phyloP scores from a whole-genome alignment of 1,284 basidiomycete species.

The Kwoniella shivajii region DNA sequence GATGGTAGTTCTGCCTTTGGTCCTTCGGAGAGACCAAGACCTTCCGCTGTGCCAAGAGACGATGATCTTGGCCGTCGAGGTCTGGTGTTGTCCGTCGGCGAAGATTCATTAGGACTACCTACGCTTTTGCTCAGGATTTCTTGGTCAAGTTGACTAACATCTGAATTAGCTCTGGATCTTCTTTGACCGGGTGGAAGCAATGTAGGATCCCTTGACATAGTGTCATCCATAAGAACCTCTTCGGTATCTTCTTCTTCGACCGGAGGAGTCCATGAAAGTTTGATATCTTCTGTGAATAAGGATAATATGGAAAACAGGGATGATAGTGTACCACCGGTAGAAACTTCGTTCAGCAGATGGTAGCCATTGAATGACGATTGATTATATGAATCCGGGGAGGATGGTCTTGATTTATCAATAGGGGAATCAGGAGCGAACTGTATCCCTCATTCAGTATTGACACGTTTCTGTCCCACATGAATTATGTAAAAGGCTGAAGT shows the following conservation, averaged over 20 bases:
- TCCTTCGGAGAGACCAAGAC: neutral
- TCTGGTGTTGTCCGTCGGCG: neutral
- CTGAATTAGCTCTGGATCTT: constrained; percentile 45
- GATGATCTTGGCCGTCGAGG: constrained; percentile 9
- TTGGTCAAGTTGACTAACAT: constrained; percentile 50
- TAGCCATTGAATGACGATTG: constrained; percentile 73
- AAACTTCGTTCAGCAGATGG: constrained; percentile 89
- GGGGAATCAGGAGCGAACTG: constrained; percentile 63
- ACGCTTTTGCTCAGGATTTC: constrained; percentile 18
- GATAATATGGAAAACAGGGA: constrained; percentile 94
- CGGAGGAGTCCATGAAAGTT: constrained; percentile 71
- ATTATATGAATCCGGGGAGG: constrained; percentile 34
- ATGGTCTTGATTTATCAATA: constrained; percentile 6
- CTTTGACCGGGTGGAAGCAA: neutral
- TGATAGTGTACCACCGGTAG: constrained; percentile 90
- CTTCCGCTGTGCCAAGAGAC: constrained; percentile 8
- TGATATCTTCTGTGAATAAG: constrained; percentile 95
- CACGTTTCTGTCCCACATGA: no score
- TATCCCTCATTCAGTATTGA: neutral
- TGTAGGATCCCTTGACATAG: neutral
- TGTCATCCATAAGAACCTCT: constrained; percentile 21
- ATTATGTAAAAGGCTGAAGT: neutral
- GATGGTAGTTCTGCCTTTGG: neutral
- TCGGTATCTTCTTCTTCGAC: constrained; percentile 43
- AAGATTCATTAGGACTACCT: constrained; percentile 4